Percentiles rank a stretch among this genome's conserved stretches.
phyloP scores from a whole-genome alignment of 2,329 filamentous ascomycete species.

The Knoxdaviesia capensis region DNA sequence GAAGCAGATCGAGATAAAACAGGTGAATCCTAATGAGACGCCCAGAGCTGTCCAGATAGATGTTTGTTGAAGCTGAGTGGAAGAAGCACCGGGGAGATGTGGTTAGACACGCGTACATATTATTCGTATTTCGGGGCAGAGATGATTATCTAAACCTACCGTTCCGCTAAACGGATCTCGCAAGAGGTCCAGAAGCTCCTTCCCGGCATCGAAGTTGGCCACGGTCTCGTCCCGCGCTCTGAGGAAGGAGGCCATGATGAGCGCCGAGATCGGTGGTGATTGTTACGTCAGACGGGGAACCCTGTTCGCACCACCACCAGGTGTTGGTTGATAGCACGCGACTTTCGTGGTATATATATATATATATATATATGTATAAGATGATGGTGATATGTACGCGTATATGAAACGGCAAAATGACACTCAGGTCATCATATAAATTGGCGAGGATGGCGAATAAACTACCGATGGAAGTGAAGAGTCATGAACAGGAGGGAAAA shows the following conservation, averaged over 20 bases:
- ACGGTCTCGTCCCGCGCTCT: slow-evolving; percentile 4
- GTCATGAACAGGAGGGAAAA: slow-evolving; percentile 6
- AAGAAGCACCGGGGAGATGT: slow-evolving; percentile 2
- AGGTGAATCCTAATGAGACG: slow-evolving; percentile 58
- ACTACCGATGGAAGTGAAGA: slow-evolving; percentile 4
- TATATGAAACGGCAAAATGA: slow-evolving; percentile 1
- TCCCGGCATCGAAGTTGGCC: slow-evolving; percentile 12
- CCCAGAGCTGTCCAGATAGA: slow-evolving; percentile 63
- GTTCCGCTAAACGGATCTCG: slow-evolving; percentile 27
- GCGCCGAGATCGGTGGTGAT: not conserved
- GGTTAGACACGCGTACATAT: slow-evolving; percentile 3
- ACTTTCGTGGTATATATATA: not conserved
- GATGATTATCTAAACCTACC: slow-evolving; percentile 13
- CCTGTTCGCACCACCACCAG: not conserved
- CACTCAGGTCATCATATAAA: slow-evolving; percentile 1
- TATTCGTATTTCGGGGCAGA: not conserved
- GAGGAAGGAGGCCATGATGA: slow-evolving; percentile 1
- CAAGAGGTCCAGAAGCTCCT: slow-evolving; percentile 26
- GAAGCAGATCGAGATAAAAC: slow-evolving; percentile 59
- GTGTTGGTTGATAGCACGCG: not conserved
- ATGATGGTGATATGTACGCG: slow-evolving; percentile 1
- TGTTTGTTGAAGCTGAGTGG: slow-evolving; percentile 21
- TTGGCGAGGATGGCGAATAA: slow-evolving; percentile 3
- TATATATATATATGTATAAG: not conserved
- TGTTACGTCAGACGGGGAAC: too few species aligned